These are phyloP conservation scores for Scedosporium boydii DNA, from an alignment of 2,329 filamentous ascomycete species.

Conservation along the genomic window DNA sequence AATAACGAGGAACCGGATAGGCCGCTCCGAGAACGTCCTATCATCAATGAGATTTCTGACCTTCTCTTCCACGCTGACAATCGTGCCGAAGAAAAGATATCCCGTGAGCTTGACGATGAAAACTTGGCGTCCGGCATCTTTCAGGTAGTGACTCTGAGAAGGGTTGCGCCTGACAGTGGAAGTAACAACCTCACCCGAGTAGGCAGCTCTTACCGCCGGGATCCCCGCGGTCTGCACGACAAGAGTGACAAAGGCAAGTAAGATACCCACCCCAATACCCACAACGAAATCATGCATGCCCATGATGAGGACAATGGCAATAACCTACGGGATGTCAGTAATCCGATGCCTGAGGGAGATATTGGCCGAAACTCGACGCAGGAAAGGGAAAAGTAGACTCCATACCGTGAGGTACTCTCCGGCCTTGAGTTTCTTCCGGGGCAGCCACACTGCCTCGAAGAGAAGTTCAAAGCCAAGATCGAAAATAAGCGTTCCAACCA, in stretches of 20 bases:
- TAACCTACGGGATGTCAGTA: constrained; percentile 29
- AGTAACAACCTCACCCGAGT: constrained; percentile 77
- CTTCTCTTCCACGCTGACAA: constrained; percentile 86
- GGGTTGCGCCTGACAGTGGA: constrained; percentile 90
- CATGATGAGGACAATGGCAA: constrained; percentile 90
- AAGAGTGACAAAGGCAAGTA: constrained; percentile 82
- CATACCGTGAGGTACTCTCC: constrained; percentile 75
- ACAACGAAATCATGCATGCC: constrained; percentile 93
- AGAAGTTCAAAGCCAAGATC: constrained; percentile 88
- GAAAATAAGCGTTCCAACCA: constrained; percentile 92
- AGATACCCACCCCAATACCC: constrained; percentile 84
- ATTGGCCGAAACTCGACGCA: constrained; percentile 34
- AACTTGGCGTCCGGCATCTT: constrained; percentile 78
- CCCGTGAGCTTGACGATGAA: constrained; percentile 86
- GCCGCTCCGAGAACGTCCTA: constrained; percentile 63
- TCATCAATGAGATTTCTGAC: constrained; percentile 78
- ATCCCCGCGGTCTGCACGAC: constrained; percentile 87
- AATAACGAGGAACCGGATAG: constrained; percentile 82
- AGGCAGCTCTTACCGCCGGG: constrained; percentile 82
- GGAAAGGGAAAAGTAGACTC: constrained; percentile 24
- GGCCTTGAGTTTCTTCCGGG: constrained; percentile 76
- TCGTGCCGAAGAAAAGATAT: constrained; percentile 97
- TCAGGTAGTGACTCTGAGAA: constrained; percentile 77
- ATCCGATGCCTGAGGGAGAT: constrained; percentile 83
- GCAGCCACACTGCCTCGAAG: constrained; percentile 78